Base-by-base conservation (phyloP, 441 rosid genomes). In the Theobroma grandiflorum region DNA sequence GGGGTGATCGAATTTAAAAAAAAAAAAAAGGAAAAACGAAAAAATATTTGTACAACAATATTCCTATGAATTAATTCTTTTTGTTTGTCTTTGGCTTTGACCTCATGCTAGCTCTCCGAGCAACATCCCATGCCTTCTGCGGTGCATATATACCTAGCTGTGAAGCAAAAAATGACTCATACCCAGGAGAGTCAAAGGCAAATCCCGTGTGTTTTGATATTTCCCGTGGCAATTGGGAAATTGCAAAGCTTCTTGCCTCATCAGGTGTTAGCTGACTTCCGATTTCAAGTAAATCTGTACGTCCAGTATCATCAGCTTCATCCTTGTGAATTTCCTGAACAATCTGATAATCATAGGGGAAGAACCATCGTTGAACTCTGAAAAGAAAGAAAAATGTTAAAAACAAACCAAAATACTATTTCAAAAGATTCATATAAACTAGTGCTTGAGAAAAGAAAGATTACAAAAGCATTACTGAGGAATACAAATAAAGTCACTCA, bases 51-150 rank as follows among this genome's bases (percentile, higher is more conserved):
- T 80, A 86, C 88, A 82, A 11, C 11, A 76, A 69, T 12, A 52
- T 77, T 78, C 9, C 40, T 61, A 71, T 15, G 42, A 55, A 65
- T 85, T 76, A 91, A 72, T 86, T 86, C 87, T 67, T 89, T 83
- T 85, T 87, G 31, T 83, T 84, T 69, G 69, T 64, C 82, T 88
- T 93, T 0, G 91, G 86, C 74, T 86, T 85, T n/a, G 95, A 80
- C 84, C 79, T 85, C 92, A 91, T 86, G 84, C 98, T 92, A 62
- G 99, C 99, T 91, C 99, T 90, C 80, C 96, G 86, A 31, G 96
- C 97, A 73, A 97, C 99, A 89, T 97, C 99, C 99, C 98, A 97
- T 37, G 99, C 94, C 89, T 92, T 97, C 40, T 94, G 98, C 0
- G 99, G 99, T 20, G 95, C 98, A 80, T 86, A 84, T 6, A 94